Conservation (phyloP, 106 monocot species). For the Agapanthus africanus region DNA sequence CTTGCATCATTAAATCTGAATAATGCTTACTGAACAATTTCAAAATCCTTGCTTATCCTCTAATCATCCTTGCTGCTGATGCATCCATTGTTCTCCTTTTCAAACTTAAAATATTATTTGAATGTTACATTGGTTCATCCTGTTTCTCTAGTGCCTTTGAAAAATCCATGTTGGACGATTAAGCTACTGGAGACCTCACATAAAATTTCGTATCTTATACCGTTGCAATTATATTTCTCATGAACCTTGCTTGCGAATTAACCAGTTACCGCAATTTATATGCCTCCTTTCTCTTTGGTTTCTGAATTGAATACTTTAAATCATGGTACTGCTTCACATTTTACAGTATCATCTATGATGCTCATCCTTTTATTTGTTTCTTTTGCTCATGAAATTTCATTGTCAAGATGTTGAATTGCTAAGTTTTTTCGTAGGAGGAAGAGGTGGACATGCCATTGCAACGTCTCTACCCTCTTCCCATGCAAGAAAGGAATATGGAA, state of each 20-base stretch:
- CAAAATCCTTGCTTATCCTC: background rate
- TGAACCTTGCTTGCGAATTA: background rate
- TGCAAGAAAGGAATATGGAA: conserved; percentile 57
- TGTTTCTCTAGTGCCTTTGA: background rate
- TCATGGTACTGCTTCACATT: background rate
- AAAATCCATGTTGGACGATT: background rate
- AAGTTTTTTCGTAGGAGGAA: conserved; percentile 33
- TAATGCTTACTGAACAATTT: too few relatives aligned
- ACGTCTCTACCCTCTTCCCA: conserved; percentile 35
- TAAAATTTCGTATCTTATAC: background rate
- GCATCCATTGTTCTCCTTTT: background rate
- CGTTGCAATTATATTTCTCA: background rate
- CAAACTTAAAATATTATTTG: background rate
- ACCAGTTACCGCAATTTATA: too few relatives aligned
- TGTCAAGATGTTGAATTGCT: background rate
- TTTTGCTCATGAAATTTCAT: background rate
- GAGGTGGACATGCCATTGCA: conserved; percentile 46
- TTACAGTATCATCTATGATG: background rate
- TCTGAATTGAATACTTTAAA: background rate
- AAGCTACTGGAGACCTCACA: background rate
- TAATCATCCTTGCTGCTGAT: background rate
- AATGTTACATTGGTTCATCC: background rate
- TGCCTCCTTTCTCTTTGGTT: background rate
- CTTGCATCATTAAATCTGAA: background rate
- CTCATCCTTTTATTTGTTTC: background rate